Percentiles rank a stretch among this genome's conserved stretches.
These are phyloP conservation scores for Macadamia integrifolia DNA, from an alignment of 164 flowering plant genomes.

Conservation along the genomic window DNA sequence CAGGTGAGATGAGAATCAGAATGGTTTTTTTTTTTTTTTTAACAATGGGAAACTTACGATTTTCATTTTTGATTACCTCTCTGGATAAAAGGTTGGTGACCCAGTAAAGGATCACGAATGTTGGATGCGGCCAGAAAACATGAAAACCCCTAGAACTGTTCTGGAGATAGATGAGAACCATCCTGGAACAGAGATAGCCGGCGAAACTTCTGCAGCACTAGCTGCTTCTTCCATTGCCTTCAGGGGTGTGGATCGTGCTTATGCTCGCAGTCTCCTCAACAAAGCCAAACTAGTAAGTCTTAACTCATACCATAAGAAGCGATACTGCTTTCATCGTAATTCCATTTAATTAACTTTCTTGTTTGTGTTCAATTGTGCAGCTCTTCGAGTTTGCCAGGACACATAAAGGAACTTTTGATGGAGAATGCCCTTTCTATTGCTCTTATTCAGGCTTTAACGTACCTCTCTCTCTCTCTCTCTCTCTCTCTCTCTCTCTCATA, in stretches of 20 bases:
- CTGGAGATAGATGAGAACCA: conserved; percentile 38
- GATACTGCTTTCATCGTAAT: neutral
- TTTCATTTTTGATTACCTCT: neutral
- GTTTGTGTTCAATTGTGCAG: conserved; percentile 27
- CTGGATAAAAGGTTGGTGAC: conserved; percentile 60
- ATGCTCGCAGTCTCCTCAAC: conserved; percentile 66
- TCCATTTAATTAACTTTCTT: neutral
- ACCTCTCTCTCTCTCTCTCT: conserved; percentile 16
- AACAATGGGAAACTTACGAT: no score
- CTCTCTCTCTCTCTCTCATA: no score
- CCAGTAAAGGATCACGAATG: conserved; percentile 74
- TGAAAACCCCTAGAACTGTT: conserved; percentile 70
- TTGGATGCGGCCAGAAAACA: conserved; percentile 84
- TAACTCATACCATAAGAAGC: neutral
- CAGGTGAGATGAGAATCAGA: conserved; percentile 37
- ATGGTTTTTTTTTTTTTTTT: no score
- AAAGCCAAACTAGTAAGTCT: conserved; percentile 57
- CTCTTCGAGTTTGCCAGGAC: conserved; percentile 60
- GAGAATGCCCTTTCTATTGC: conserved; percentile 96
- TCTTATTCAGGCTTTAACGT: conserved; percentile 88
- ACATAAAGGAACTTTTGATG: conserved; percentile 71
- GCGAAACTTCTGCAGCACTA: conserved; percentile 86
- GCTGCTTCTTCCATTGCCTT: conserved; percentile 82
- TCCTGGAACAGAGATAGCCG: conserved; percentile 89
- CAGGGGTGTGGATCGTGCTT: conserved; percentile 28